A percentile compares a stretch with the other conserved stretches of the same genome.
phyloP scores from a whole-genome alignment of 768 basidiomycete genomes.

The Kwoniella botswanensis region DNA sequence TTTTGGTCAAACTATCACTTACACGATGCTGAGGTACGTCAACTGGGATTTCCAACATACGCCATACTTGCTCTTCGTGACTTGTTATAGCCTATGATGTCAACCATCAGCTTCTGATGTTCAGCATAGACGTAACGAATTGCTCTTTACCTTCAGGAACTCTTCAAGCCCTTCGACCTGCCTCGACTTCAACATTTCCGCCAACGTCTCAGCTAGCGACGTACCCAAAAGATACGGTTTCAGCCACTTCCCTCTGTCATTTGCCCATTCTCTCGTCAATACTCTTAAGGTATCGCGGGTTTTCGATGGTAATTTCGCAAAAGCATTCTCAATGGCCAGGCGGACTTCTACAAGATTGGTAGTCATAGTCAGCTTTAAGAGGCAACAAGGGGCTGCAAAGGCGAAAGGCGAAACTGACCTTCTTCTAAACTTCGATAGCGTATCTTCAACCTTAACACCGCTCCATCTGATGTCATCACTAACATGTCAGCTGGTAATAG shows the following conservation, averaged over 20 bases:
- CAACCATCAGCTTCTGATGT: neutral
- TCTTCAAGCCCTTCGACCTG: constrained; percentile 44
- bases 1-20: constrained; percentile 49
- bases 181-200: constrained; percentile 47
- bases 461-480: constrained; percentile 6
- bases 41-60: constrained; percentile 78
- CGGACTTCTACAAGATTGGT: constrained; percentile 9
- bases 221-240: constrained; percentile 15
- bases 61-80: constrained; percentile 62
- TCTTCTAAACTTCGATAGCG: constrained; percentile 80
- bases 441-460: constrained; percentile 63
- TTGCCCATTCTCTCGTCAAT: neutral
- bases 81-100: constrained; percentile 14
- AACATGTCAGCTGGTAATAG: neutral
- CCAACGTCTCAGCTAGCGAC: constrained; percentile 16
- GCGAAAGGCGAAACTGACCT: constrained; percentile 62
- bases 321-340: constrained; percentile 3
- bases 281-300: neutral
- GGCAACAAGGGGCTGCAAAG: neutral
- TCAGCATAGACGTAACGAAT: neutral
- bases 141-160: constrained; percentile 57
- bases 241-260: constrained; percentile 26
- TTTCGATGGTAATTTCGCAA: neutral
- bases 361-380: neutral
- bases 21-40: constrained; percentile 83